Base-by-base conservation (phyloP, 169 alveolate genomes). In the Condylostoma magnum region DNA sequence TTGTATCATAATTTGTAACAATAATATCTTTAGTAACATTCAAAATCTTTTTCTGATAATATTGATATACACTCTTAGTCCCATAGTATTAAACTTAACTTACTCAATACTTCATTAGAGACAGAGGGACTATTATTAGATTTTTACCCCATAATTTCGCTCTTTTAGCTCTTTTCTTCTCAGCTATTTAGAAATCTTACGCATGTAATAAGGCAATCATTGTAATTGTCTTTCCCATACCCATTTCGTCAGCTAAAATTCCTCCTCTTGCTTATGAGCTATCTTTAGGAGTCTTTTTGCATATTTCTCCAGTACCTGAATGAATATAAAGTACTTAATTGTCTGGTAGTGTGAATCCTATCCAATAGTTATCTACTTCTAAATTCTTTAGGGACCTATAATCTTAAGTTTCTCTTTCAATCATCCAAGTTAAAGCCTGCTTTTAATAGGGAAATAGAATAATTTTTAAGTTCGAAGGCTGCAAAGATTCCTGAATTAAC, bases 171-270 rank as follows among this genome's bases (percentile, higher is more conserved):
- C 41, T 33, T 47, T 66, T 66, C 0, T 25, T 18, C 1, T 27
- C 25, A 18, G n/a, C 15, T 0, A 31, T 3, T 36, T 37, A 27
- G 6, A 0, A 30, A 2, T 31, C 33, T 27, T 58, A 37, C 27
- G 58, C 20, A 10, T 60, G 79, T n/a, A 83, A 66, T 18, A 87
- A 54, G 2, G 90, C 71, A 10, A 83, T 44, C 4, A 74, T 67
- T 58, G 65, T 60, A 2, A 87, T 66, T 0, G 94, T 87, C 34
- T 87, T 87, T 10, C 94, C 94, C 8, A 87, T 41, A 28, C 94
- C 94, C 91, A 87, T 87, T 71, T 87, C 91, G 63, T 87, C 94
- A n/a, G 91, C 94, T 20, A 87, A 51, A 18, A 87, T 79, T n/a
- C 89, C 84, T 8, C 94, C 94, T 47, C 48, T 41, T 5, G 44